Base-by-base conservation (phyloP, 2,329 filamentous ascomycete species). In the Botryotinia convoluta region DNA sequence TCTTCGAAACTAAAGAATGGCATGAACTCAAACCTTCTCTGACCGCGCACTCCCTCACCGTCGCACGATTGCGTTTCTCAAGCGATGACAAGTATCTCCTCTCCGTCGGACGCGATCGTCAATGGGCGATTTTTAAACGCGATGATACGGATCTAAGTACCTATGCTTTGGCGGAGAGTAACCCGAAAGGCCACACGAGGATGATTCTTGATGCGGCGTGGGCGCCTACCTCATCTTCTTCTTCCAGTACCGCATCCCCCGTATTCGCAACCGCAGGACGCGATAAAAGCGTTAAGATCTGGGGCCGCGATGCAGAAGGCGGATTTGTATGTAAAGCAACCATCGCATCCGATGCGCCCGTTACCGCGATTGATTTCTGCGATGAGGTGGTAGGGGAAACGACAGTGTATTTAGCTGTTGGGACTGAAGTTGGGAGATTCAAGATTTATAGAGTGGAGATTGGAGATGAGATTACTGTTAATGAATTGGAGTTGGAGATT, bases 171-270 rank as follows among this genome's bases (percentile, higher is more conserved):
- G 81, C 88, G 57, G 85, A 90, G 75, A 85, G 88, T 4, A 94
- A 97, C 78, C 88, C 90, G 2, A 98, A 97, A 83, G 95, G 93
- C 0, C 96, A 99, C 82, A 87, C 92, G 6, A 87, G 96, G 74
- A 98, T 99, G 94, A 95, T 99, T 63, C 86, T 98, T 22, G 94
- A 94, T 80, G 92, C 90, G 1, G 89, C 93, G 3, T 99, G 96
- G 95, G 91, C 92, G 1, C 91, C 80, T 10, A 76, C 79, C 2
- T 79, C 80, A 12, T 79, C 81, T 32, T 63, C 61, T 14, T 12
- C 39, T 10, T 26, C 61, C 8, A 4, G 18, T 14, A 7, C n/a
- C 29, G 1, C 42, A 45, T 48, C 64, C 44, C 77, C 82, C 8
- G 82, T 87, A 42, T 99, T 99, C 82, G 92, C 92, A 20, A 99